Conservation (phyloP, 1,284 basidiomycete species). For the Cystobasidium slooffiae region DNA sequence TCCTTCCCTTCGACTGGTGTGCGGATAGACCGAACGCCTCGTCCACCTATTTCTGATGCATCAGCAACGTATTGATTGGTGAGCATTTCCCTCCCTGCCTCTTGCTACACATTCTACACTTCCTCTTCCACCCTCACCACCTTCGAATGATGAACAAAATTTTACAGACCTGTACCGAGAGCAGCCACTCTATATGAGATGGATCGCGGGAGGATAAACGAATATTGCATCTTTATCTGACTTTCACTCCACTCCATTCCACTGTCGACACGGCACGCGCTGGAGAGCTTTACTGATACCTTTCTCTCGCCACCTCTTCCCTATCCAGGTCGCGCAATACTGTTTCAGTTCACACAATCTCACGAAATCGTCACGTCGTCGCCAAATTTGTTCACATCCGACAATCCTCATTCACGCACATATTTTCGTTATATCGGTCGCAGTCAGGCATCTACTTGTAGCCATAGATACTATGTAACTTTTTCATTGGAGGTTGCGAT, state of each 20-base stretch:
- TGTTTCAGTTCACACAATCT: too few species aligned
- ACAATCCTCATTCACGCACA: not conserved
- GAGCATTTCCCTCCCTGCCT: conserved; percentile 53
- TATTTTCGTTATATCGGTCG: not conserved
- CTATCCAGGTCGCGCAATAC: too few species aligned
- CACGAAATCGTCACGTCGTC: not conserved
- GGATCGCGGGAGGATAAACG: conserved; percentile 46
- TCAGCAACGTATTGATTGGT: conserved; percentile 59
- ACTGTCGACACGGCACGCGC: not conserved
- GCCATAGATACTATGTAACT: conserved; percentile 6
- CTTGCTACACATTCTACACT: conserved; percentile 53
- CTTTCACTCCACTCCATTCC: not conserved
- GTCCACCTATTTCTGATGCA: conserved; percentile 39
- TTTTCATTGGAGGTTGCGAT: not conserved
- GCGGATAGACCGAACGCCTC: conserved; percentile 47
- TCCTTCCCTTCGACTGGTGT: not conserved
- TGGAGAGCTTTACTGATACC: not conserved
- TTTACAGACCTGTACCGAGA: conserved; percentile 63
- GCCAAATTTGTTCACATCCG: not conserved
- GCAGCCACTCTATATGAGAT: conserved; percentile 56
- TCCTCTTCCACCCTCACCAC: not conserved
- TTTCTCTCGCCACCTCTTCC: not conserved
- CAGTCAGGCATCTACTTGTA: not conserved
- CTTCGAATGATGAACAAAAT: conserved; percentile 55
- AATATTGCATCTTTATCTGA: conserved; percentile 28